phyloP scores from a whole-genome alignment of 345 rosid genomes.

The Dovyalis caffra region DNA sequence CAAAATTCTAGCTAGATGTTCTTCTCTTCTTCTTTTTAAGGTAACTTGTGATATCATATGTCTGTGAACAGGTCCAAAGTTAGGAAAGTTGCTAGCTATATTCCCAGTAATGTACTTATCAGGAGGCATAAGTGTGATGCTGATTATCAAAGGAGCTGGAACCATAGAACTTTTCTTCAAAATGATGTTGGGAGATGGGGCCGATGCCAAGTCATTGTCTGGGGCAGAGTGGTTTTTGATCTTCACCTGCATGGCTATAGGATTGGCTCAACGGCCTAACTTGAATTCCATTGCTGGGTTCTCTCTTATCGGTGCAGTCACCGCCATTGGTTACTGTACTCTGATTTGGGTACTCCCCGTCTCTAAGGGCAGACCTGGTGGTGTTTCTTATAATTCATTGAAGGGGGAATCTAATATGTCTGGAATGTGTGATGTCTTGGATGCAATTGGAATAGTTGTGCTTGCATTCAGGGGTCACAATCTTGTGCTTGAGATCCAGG shows the following conservation, averaged over 20 bases:
- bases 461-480: conserved; percentile 60
- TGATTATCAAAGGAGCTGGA: conserved; percentile 46
- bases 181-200: conserved; percentile 8
- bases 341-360: conserved; percentile 39
- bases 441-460: conserved; percentile 44
- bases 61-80: conserved; percentile 38
- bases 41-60: too few relatives aligned
- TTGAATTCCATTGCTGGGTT: conserved; percentile 40
- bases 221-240: conserved; percentile 44
- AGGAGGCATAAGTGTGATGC: conserved; percentile 47
- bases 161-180: conserved; percentile 31
- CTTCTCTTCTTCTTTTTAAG: too few relatives aligned
- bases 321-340: conserved; percentile 34
- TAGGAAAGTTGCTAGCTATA: conserved; percentile 45
- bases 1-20: too few relatives aligned
- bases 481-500: conserved; percentile 67
- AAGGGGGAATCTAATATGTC: conserved; percentile 16
- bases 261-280: conserved; percentile 45
- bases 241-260: conserved; percentile 43
- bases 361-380: conserved; percentile 20
- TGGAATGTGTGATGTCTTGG: conserved; percentile 18
- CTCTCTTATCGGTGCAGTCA: conserved; percentile 40
- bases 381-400: conserved; percentile 22
- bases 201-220: conserved; percentile 18
- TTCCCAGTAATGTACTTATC: conserved; percentile 67